These are phyloP conservation scores for Pythium aristosporum DNA, from an alignment of 352 stramenopile species.

Conservation along the genomic window DNA sequence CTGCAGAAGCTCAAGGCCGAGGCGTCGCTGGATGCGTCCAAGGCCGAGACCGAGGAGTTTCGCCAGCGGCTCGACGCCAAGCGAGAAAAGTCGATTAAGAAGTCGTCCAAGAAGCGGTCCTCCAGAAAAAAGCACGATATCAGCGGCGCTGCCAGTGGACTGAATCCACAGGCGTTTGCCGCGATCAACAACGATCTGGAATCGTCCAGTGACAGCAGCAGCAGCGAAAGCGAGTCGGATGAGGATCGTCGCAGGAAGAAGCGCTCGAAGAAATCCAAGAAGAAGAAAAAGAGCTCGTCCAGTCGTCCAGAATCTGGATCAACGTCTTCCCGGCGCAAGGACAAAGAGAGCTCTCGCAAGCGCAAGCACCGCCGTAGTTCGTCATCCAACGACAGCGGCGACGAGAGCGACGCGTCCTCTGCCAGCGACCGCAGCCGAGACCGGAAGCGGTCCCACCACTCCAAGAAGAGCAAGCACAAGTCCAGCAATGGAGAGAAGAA, in stretches of 20 bases:
- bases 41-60: constrained; percentile 45
- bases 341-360: constrained; percentile 25
- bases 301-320: constrained; percentile 9
- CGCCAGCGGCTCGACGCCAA: constrained; percentile 65
- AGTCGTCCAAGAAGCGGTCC: constrained; percentile 40
- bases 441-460: constrained; percentile 17
- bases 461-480: constrained; percentile 29
- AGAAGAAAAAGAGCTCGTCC: constrained; percentile 40
- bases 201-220: constrained; percentile 25
- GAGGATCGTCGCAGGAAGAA: constrained; percentile 24
- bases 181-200: constrained; percentile 45
- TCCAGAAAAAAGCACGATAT: constrained; percentile 30
- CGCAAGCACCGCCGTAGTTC: constrained; percentile 21
- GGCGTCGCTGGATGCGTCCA: constrained; percentile 38
- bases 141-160: constrained; percentile 35
- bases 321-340: constrained; percentile 21
- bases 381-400: constrained; percentile 19
- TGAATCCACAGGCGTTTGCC: constrained; percentile 73
- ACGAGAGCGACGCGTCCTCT: constrained; percentile 20
- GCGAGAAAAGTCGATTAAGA: constrained; percentile 60
- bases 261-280: constrained; percentile 39
- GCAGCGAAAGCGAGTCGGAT: constrained; percentile 32
- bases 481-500: constrained; percentile 24
- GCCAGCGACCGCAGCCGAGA: constrained; percentile 21
- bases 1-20: constrained; percentile 72